Base-by-base conservation (phyloP, 192 early-diverging fungal species). In the Coemansia sp. region DNA sequence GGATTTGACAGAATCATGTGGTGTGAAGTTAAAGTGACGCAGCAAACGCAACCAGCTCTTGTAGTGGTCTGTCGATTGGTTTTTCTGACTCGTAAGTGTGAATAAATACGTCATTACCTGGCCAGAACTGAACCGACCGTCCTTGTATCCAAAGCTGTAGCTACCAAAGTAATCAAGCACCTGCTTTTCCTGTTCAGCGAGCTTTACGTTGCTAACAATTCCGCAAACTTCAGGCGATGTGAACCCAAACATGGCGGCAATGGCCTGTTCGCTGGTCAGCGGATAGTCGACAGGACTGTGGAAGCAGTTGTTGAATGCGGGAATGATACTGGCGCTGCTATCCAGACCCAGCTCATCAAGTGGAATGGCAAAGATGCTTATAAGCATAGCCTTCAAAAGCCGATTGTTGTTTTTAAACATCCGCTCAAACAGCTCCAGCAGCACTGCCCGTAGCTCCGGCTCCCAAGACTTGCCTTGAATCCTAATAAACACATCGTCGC, bases 231-330 rank as follows among this genome's bases (percentile, higher is more conserved):
- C 40, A 7, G 53, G 1, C 28, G 15, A 7, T 18, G 39, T 42
- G 5, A 42, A 23, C 12, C 53, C 53, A 42, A 42, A 42, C 53
- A 54, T 54, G 15, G 53, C 9, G 9, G 23, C 40, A 20, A 53
- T 18, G 11, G 28, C 17, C 6, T 53, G 18, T 1, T 4, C 18
- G 8, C 9, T 53, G 14, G 51, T 37, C 15, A 38, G 42, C 8
- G 11, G 20, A 11, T 30, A 31, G 2, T 11, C 30, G 31, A 3
- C 14, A 11, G 12, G 26, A 3, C 38, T 11, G 3, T 26, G 28
- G 6, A n/a, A 40, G 30, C 41, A 42, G 0, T 16, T 16, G 40
- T 54, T 42, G 17, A 54, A 12, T 28, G 40, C 39, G 6, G 45
- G 45, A 11, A 31, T 30, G 1, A 42, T 3, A 6, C 15, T 32